phyloP scores from a whole-genome alignment of 208 protist species.

The Balamuthia mandrillaris region DNA sequence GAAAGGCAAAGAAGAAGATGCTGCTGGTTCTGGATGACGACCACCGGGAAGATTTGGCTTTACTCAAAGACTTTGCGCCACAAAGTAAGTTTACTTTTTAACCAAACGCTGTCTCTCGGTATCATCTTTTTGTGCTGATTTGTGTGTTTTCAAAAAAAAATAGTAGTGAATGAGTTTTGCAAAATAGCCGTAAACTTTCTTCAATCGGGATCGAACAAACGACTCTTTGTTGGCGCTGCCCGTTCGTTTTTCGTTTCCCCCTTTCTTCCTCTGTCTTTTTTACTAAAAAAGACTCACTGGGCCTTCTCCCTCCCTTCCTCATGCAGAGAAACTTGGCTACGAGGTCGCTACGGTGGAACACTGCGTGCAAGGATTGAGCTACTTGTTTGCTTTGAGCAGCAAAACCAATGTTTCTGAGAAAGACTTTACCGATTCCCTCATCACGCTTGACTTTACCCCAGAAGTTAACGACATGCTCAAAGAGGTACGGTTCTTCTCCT shows the following conservation, averaged over 20 bases:
- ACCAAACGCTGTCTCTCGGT: no score
- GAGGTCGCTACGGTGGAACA: conserved; percentile 20
- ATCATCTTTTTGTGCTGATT: no score
- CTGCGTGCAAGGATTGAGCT: conserved; percentile 15
- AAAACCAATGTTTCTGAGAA: conserved; percentile 15
- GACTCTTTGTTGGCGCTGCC: conserved; percentile 26
- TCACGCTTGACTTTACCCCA: conserved; percentile 9
- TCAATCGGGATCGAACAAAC: conserved; percentile 27
- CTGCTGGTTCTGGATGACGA: conserved; percentile 39
- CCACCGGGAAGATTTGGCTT: conserved; percentile 31
- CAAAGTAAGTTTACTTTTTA: no score
- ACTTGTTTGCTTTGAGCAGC: conserved; percentile 16
- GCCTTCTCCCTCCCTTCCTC: background rate
- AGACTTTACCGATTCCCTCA: conserved; percentile 25
- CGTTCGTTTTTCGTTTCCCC: background rate
- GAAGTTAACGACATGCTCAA: conserved; percentile 22
- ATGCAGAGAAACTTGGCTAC: conserved; percentile 2
- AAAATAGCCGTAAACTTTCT: conserved; percentile 40
- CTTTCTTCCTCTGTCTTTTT: background rate
- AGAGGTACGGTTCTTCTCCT: no score
- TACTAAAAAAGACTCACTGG: background rate
- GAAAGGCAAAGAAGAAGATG: background rate
- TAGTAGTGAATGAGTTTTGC: conserved; percentile 23
- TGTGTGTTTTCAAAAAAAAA: no score
- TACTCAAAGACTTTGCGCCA: conserved; percentile 14